Conservation (phyloP, 768 basidiomycete species). For the Mycena galopus region DNA sequence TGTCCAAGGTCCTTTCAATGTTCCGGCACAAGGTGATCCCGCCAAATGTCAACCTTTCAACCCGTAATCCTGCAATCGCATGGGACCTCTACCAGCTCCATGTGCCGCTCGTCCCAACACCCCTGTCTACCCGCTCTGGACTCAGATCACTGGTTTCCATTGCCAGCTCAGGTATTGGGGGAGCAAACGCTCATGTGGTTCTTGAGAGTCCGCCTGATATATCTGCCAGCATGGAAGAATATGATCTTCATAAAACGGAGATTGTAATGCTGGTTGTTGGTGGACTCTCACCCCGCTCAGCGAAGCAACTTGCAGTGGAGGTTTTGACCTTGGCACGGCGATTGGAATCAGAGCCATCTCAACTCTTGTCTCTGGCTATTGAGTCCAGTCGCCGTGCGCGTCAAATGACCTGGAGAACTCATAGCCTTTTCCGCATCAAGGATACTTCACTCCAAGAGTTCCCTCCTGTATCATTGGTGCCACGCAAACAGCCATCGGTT, state of each 20-base stretch:
- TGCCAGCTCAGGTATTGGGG: neutral
- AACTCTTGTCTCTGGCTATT: no score
- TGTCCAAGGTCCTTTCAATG: slow-evolving; percentile 1
- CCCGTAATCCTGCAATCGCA: neutral
- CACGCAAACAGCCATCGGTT: neutral
- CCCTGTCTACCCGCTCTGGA: neutral
- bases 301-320: no score
- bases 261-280: no score
- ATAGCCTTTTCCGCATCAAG: slow-evolving; percentile 34
- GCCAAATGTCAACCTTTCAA: neutral
- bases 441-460: neutral
- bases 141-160: neutral
- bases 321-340: no score
- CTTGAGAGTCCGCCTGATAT: slow-evolving; percentile 2
- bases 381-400: slow-evolving; percentile 45
- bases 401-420: slow-evolving; percentile 51
- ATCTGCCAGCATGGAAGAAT: no score
- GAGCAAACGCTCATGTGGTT: slow-evolving; percentile 6
- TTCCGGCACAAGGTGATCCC: neutral
- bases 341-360: no score
- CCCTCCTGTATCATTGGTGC: slow-evolving; percentile 44
- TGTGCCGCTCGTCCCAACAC: neutral
- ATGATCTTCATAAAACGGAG: no score
- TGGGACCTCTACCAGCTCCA: neutral
- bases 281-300: no score